phyloP scores from a whole-genome alignment of 2,329 filamentous ascomycete genomes.

The Alternaria rosae region DNA sequence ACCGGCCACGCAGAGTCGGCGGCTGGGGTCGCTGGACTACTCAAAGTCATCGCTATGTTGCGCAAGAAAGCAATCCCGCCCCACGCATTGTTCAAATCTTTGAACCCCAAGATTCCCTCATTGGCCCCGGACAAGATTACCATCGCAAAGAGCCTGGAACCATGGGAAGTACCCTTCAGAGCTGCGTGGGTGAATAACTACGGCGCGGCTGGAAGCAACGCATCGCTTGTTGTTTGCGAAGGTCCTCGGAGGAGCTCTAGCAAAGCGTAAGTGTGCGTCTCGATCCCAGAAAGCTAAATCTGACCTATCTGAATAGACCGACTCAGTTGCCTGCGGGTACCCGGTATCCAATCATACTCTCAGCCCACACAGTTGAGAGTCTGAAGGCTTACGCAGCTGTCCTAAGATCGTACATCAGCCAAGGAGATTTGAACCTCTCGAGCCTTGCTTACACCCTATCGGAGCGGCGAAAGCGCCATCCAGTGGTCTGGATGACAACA shows the following conservation, averaged over 20 bases:
- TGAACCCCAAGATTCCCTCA: constrained; percentile 28
- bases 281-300: not conserved
- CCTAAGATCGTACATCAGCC: not conserved
- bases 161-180: constrained; percentile 6
- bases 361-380: constrained; percentile 8
- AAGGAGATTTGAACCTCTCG: not conserved
- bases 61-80: constrained; percentile 20
- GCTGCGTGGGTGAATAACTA: constrained; percentile 9
- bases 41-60: constrained; percentile 30
- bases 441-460: constrained; percentile 13
- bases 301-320: constrained; percentile 2
- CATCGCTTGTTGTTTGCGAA: constrained; percentile 9
- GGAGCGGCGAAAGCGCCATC: constrained; percentile 10
- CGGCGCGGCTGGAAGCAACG: constrained; percentile 9
- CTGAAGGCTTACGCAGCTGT: constrained; percentile 1
- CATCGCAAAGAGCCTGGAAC: constrained; percentile 7
- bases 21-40: constrained; percentile 41
- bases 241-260: not conserved
- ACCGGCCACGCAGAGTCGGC: constrained; percentile 48
- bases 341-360: constrained; percentile 1
- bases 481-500: constrained; percentile 8
- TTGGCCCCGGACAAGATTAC: constrained; percentile 7
- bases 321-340: not conserved
- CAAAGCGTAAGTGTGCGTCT: constrained; percentile 1
- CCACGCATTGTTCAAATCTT: constrained; percentile 21